Evolutionary conservation across 768 basidiomycete genomes (phyloP), one percentile per base, ranked within the genome.

Genomic region (Hysterangium stoloniferum): DNA sequence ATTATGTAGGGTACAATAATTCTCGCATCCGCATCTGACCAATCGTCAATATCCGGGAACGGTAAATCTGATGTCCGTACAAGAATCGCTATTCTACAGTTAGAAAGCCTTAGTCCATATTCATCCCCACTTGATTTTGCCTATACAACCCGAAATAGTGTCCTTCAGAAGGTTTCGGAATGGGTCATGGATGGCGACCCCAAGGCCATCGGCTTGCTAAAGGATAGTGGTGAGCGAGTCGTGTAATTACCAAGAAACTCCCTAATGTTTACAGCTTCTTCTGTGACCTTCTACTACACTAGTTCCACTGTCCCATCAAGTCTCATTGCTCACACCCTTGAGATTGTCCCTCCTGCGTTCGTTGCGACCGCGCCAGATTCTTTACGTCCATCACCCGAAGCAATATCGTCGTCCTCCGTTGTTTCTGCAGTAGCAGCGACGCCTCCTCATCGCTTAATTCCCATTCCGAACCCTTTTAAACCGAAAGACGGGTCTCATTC

Each of bases 381-480:
- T 36, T 31, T 52, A 7, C 49, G 43, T 24, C 40, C 49, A 5
- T 51, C 49, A 20, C 38, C 38, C 15, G 49, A 51, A 6, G 36
- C 38, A 17, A 22, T 51, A 12, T 51, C 49, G 19, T 51, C 49
- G 12, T 13, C n/a, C 13, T 34, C 48, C 4, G 11, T 44, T 15
- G 9, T 40, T 4, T 22, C 11, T 3, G 17, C 31, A 17, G 4
- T 43, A 4, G 32, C 31, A 3, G 29, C 24, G n/a, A 48, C 35
- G 5, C 20, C 31, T 8, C 45, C 48, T 3, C 28, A 46, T 4
- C 43, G 38, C 25, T 42, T 48, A 29, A 27, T 49, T 0, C 41
- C 57, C 15, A 64, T 84, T n/a, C 70, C 82, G 6, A 83, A 80
- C 53, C 74, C 80, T 3, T 80, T 87, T 69, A 87, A 80, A 60